Evolutionary conservation across 495 filamentous ascomycete genomes (phyloP).

Genomic region (Endocarpon pusillum): DNA sequence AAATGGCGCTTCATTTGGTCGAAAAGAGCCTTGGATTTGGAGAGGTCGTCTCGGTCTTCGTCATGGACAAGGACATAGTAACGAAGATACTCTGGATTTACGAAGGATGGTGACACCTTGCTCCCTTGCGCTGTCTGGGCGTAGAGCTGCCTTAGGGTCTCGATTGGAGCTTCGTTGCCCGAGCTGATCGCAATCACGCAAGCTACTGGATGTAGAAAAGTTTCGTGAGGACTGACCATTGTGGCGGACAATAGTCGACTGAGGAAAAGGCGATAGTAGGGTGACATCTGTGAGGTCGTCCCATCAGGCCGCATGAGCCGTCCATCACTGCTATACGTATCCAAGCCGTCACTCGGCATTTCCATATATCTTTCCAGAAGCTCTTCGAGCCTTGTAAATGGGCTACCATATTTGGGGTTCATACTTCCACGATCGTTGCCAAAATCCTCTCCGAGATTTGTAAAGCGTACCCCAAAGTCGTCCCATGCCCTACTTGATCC

Average conservation of each 20-base stretch:
- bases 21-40: slow-evolving; percentile 71
- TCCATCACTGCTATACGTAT: slow-evolving; percentile 18
- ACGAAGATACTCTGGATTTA: slow-evolving; percentile 73
- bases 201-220: slow-evolving; percentile 88
- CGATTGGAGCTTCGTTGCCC: slow-evolving; percentile 59
- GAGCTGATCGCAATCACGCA: slow-evolving; percentile 92
- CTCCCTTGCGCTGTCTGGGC: slow-evolving; percentile 52
- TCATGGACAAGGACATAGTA: slow-evolving; percentile 98
- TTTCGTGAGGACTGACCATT: slow-evolving; percentile 66
- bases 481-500: slow-evolving; percentile 71
- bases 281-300: slow-evolving; percentile 12
- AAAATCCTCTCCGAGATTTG: slow-evolving; percentile 27
- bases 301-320: slow-evolving; percentile 19
- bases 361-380: slow-evolving; percentile 32
- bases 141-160: slow-evolving; percentile 70
- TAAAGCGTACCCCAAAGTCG: slow-evolving; percentile 79
- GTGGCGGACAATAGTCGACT: slow-evolving; percentile 66
- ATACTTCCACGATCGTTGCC: slow-evolving; percentile 8
- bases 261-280: slow-evolving; percentile 55
- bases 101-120: slow-evolving; percentile 55
- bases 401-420: slow-evolving; percentile 11
- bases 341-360: neutral
- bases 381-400: slow-evolving; percentile 41
- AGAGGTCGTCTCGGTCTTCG: slow-evolving; percentile 82
- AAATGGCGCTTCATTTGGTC: slow-evolving; percentile 98